These are phyloP conservation scores for Myriosclerotinia scirpicola DNA, from an alignment of 2,329 filamentous ascomycete genomes.

Conservation along the genomic window DNA sequence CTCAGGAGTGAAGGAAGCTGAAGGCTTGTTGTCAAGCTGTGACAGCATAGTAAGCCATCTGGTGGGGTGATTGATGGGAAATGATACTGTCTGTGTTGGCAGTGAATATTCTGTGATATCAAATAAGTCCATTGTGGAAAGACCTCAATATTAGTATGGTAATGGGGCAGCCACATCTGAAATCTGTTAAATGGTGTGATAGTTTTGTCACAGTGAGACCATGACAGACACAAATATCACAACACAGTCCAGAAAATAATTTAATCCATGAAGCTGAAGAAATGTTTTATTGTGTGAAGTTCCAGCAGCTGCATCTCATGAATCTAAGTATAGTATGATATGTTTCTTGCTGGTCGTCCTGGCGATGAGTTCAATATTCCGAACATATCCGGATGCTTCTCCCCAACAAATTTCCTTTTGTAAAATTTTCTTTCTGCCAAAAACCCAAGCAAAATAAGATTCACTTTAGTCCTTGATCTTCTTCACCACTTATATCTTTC, in stretches of 20 bases:
- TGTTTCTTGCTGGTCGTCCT: background rate
- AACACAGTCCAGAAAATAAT: background rate
- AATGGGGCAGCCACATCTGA: too few species aligned
- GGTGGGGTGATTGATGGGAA: background rate
- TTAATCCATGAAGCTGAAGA: background rate
- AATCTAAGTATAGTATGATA: background rate
- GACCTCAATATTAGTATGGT: too few species aligned
- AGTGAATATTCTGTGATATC: background rate
- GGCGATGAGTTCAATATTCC: background rate
- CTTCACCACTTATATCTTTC: background rate
- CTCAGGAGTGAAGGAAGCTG: background rate
- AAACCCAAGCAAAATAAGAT: background rate
- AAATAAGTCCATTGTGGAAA: too few species aligned
- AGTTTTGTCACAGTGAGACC: background rate
- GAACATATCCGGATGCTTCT: conserved; percentile 6
- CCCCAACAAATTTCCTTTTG: background rate
- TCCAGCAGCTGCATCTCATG: background rate
- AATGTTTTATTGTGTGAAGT: background rate
- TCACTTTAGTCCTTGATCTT: background rate
- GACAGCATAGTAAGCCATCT: background rate
- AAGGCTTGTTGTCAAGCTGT: background rate
- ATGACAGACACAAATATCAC: background rate
- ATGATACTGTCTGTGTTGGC: background rate
- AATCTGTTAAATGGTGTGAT: background rate
- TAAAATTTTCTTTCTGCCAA: background rate